Conservation (phyloP, 2,329 filamentous ascomycete species). For the Thielaviopsis ethacetica region DNA sequence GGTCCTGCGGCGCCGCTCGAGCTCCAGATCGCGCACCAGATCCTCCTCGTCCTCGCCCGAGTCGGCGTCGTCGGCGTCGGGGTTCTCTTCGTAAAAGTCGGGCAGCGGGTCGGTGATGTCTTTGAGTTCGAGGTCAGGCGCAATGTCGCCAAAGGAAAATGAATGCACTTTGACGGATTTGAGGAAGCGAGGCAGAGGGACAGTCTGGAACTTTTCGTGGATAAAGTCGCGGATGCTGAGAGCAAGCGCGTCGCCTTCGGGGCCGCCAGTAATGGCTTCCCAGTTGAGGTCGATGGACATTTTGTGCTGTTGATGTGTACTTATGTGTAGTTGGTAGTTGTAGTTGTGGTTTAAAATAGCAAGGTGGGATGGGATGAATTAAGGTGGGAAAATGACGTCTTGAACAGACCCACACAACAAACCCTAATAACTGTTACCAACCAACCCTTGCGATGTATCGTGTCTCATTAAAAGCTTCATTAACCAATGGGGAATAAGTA, state of each 20-base stretch:
- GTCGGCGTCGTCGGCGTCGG: constrained; percentile 34
- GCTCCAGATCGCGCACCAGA: constrained; percentile 6
- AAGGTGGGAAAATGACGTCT: not conserved
- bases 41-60: constrained; percentile 24
- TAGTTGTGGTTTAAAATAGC: not conserved
- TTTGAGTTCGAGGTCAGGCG: constrained; percentile 80
- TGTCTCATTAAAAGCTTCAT: not conserved
- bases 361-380: not conserved
- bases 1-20: constrained; percentile 11
- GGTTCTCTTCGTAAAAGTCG: constrained; percentile 84
- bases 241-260: constrained; percentile 72
- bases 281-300: constrained; percentile 99
- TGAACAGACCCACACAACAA: not conserved
- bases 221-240: constrained; percentile 83
- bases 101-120: constrained; percentile 91
- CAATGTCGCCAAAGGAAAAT: constrained; percentile 76
- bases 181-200: constrained; percentile 86
- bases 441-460: not conserved
- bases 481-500: no score
- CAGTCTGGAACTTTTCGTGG: constrained; percentile 86
- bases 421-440: not conserved
- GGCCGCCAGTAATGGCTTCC: constrained; percentile 77
- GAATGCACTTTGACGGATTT: constrained; percentile 87
- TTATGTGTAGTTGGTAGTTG: not conserved
- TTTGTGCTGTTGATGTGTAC: not conserved